Percentiles rank a stretch among this genome's conserved stretches.
phyloP scores from a whole-genome alignment of 2,329 filamentous ascomycete species.

The Colletotrichum gloeosporioides region DNA sequence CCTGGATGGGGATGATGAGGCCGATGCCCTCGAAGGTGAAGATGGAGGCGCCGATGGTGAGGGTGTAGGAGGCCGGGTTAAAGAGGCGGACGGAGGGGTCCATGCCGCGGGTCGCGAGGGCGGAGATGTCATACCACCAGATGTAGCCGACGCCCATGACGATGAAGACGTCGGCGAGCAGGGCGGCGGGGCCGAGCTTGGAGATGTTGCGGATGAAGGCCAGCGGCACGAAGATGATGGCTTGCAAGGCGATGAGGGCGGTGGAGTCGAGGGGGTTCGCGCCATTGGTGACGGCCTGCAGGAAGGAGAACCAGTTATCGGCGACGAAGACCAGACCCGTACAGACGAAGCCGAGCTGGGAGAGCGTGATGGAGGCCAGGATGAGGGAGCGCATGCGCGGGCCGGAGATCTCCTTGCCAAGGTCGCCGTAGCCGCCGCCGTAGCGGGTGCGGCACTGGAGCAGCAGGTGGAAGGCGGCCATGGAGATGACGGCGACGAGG shows the following conservation, averaged over 20 bases:
- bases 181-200: constrained; percentile 71
- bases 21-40: constrained; percentile 99
- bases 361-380: constrained; percentile 73
- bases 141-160: constrained; percentile 74
- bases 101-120: constrained; percentile 60
- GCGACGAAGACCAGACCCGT: constrained; percentile 80
- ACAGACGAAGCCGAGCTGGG: constrained; percentile 80
- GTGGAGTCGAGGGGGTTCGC: constrained; percentile 57
- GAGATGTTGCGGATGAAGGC: constrained; percentile 77
- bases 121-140: constrained; percentile 71
- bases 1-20: constrained; percentile 96
- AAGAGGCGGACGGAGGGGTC: constrained; percentile 69
- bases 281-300: constrained; percentile 63
- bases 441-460: constrained; percentile 68
- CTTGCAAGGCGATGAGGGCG: constrained; percentile 69
- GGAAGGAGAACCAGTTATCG: constrained; percentile 73
- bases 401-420: constrained; percentile 71
- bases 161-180: constrained; percentile 76
- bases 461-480: constrained; percentile 74
- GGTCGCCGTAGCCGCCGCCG: constrained; percentile 76
- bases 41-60: constrained; percentile 76
- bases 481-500: constrained; percentile 68
- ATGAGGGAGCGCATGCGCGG: constrained; percentile 68
- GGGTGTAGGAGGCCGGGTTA: constrained; percentile 71
- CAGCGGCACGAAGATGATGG: constrained; percentile 69